Base-by-base conservation (phyloP, 805 yeast genomes). In the Candida tammaniensis region DNA sequence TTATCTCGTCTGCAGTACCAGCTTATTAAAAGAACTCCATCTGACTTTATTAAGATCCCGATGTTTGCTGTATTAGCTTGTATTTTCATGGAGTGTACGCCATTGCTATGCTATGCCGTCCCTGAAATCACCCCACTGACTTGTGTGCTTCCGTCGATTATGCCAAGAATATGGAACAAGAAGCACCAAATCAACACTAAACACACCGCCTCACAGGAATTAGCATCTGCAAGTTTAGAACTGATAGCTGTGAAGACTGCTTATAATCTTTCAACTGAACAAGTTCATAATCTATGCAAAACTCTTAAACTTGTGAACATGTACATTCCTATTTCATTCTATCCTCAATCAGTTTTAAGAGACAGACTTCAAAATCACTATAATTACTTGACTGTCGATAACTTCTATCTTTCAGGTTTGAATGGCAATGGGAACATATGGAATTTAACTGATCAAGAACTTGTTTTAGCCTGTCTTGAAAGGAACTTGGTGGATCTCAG, bases 91-190 rank as follows among this genome's bases (percentile, higher is more conserved):
- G 86, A 79, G 44, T 47, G 59, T 32, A 73, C 82, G 0, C 80
- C 82, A 0, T 14, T 74, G 1, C 42, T 79, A 4, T 76, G 81
- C 47, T 74, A 68, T 35, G 51, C 62, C 4, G 49, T 76, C 31
- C 85, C 85, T 0, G 74, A 72, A 41, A 48, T 78, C 4, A 69
- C 79, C 1, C 81, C 83, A 7, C 70, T 69, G 58, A 77, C 82
- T 8, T 78, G 83, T 51, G 59, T 74, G 7, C 58, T 76, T 20
- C 81, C 82, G 1, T 54, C 56, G 6, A 55, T 74, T 16, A 45
- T 64, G 23, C 68, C 72, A 25, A 61, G 54, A 35, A 53, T 54
- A 30, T 58, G 59, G 64, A 54, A 35, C 37, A 49, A 42, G 1
- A 40, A 43, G n/a, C 27, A 48, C 10, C 43, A 40, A 15, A 30